These are phyloP conservation scores for Pinguiococcus pyrenoidosus DNA, from an alignment of 108 stramenopile genomes.

Conservation along the genomic window DNA sequence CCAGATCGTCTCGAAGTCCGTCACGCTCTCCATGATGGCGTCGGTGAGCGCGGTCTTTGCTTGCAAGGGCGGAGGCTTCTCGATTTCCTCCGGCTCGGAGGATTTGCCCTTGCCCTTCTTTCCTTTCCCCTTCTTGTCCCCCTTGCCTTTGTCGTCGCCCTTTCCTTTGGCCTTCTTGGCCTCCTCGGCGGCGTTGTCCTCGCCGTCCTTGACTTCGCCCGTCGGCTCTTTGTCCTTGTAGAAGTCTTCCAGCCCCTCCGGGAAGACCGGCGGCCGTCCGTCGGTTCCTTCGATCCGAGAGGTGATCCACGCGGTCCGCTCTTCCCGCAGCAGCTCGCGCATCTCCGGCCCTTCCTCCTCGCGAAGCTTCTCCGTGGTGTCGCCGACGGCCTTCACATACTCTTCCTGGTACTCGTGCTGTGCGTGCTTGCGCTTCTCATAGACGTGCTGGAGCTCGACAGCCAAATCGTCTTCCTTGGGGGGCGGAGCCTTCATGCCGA, in stretches of 20 bases:
- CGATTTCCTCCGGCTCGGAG: background rate
- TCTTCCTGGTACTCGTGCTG: conserved; percentile 54
- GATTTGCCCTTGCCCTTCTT: conserved; percentile 25
- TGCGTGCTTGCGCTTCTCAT: conserved; percentile 49
- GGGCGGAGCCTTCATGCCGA: conserved; percentile 50
- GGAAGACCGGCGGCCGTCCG: conserved; percentile 38
- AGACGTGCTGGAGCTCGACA: conserved; percentile 37
- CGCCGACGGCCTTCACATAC: conserved; percentile 50
- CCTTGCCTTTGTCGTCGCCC: conserved; percentile 19
- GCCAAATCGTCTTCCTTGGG: conserved; percentile 27
- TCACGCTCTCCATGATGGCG: conserved; percentile 8
- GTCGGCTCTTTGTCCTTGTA: conserved; percentile 29
- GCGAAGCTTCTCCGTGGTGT: conserved; percentile 49
- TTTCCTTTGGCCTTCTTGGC: conserved; percentile 15
- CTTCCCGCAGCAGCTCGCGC: conserved; percentile 50
- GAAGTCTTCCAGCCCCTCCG: conserved; percentile 49
- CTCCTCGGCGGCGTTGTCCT: conserved; percentile 1
- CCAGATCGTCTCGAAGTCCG: conserved; percentile 48
- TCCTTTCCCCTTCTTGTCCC: conserved; percentile 15
- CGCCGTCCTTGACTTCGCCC: conserved; percentile 14
- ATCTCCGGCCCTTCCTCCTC: conserved; percentile 65
- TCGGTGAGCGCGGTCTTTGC: conserved; percentile 39
- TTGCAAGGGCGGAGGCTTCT: conserved; percentile 35
- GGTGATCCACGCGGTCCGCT: conserved; percentile 59
- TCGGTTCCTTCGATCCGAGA: conserved; percentile 48